Evolutionary conservation across 768 basidiomycete species (phyloP).

Genomic region (Leucocoprinus leucothites): DNA sequence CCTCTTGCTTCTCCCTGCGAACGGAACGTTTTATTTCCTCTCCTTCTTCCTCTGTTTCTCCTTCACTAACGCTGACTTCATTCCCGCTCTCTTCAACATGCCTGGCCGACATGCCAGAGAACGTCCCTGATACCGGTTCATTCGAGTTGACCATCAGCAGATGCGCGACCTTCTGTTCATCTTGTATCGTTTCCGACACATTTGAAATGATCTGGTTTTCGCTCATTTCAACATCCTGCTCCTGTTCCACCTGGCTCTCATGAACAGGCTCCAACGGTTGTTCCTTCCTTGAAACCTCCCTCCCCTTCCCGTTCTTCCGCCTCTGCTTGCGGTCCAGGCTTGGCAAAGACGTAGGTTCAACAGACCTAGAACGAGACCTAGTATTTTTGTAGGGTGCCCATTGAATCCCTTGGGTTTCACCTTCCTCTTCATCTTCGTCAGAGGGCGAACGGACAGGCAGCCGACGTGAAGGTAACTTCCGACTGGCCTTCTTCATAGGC

Average conservation of each 20-base stretch:
- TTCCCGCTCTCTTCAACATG: neutral
- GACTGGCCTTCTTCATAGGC: conserved; percentile 12
- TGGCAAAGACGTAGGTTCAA: conserved; percentile 22
- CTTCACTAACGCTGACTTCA: conserved; percentile 15
- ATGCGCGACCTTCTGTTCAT: conserved; percentile 13
- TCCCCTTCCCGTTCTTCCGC: neutral
- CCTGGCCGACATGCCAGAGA: neutral
- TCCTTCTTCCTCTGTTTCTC: conserved; percentile 6
- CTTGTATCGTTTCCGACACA: conserved; percentile 15
- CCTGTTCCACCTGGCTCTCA: conserved; percentile 5
- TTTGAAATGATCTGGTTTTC: neutral
- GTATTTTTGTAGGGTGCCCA: conserved; percentile 31
- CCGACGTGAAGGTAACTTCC: conserved; percentile 14
- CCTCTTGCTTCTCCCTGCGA: neutral
- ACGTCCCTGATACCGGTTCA: neutral
- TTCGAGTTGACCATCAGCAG: conserved; percentile 4
- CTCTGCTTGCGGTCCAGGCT: neutral
- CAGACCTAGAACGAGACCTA: conserved; percentile 29
- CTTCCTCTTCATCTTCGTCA: conserved; percentile 3
- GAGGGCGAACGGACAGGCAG: conserved; percentile 11
- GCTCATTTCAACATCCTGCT: neutral
- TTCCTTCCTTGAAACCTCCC: neutral
- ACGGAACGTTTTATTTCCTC: neutral
- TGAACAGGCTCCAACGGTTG: neutral
- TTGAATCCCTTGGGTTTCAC: conserved; percentile 5